These are phyloP conservation scores for Populus hybrid DNA, from an alignment of 441 rosid genomes.

Conservation along the genomic window DNA sequence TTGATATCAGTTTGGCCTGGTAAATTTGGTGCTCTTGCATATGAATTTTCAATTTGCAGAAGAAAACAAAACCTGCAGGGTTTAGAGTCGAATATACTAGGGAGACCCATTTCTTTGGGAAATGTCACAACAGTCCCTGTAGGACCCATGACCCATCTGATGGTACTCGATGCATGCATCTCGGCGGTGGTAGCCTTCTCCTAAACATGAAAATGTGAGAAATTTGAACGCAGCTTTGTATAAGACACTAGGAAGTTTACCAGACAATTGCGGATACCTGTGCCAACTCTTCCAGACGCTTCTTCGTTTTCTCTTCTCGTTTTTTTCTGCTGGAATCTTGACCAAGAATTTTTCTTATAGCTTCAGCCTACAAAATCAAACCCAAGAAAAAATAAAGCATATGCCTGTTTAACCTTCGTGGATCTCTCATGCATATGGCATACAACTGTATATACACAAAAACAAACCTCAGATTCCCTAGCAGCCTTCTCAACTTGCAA, in stretches of 20 bases:
- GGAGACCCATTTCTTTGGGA: conserved; percentile 69
- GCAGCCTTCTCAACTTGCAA: conserved; percentile 90
- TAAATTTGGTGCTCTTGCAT: background rate
- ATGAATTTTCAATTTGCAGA: background rate
- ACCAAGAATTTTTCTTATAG: conserved; percentile 89
- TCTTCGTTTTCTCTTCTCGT: conserved; percentile 76
- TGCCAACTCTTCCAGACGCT: conserved; percentile 74
- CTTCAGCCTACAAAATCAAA: conserved; percentile 60
- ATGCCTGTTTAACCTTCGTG: background rate
- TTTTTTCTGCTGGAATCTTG: conserved; percentile 94
- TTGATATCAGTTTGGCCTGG: background rate
- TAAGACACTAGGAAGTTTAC: background rate
- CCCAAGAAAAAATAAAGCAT: background rate
- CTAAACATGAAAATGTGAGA: conserved; percentile 35
- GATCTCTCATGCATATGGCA: background rate
- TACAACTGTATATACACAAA: conserved; percentile 15
- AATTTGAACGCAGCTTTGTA: conserved; percentile 8
- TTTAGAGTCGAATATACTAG: conserved; percentile 59
- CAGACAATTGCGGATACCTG: conserved; percentile 46
- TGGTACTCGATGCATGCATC: conserved; percentile 40
- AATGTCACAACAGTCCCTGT: conserved; percentile 76
- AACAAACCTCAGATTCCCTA: conserved; percentile 75
- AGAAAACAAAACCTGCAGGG: conserved; percentile 41
- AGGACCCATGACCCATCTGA: conserved; percentile 73
- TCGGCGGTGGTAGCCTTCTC: conserved; percentile 71